Conservation (phyloP, 31 red algal species). For the Asparagopsis taxiformis region DNA sequence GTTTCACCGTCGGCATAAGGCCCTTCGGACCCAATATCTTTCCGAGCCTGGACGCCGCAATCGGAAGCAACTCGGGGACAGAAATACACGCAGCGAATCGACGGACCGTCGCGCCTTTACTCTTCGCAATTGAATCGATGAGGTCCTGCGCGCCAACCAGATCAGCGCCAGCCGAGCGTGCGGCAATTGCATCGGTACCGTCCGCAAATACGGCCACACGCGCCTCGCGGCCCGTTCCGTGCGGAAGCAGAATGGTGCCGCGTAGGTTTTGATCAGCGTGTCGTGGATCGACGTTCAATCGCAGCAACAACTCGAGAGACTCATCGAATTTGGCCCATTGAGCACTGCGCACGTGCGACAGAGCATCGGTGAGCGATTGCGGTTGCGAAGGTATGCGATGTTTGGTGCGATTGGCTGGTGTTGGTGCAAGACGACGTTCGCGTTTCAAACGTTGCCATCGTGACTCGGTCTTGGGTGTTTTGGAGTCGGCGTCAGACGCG, state of each 20-base stretch:
- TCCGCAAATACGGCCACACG: conserved; percentile 44
- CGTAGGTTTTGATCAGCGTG: conserved; percentile 49
- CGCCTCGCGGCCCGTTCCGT: conserved; percentile 39
- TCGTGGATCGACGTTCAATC: conserved; percentile 62
- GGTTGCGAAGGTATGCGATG: conserved; percentile 3
- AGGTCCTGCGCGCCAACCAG: conserved; percentile 41
- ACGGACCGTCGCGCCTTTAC: conserved; percentile 12
- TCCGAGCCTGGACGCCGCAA: conserved; percentile 24
- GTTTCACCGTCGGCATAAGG: conserved; percentile 46
- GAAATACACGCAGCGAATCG: conserved; percentile 40
- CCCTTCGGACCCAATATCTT: conserved; percentile 56
- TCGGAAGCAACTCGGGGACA: conserved; percentile 17
- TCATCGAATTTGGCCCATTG: conserved; percentile 62
- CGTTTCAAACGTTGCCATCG: conserved; percentile 36
- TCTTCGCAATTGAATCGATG: conserved; percentile 17
- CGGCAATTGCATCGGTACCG: conserved; percentile 9
- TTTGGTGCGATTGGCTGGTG: conserved; percentile 23
- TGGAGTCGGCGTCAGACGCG: too few species aligned
- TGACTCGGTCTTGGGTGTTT: too few species aligned
- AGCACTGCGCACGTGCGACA: conserved; percentile 33
- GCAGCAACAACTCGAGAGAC: conserved; percentile 32
- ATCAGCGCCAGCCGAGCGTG: conserved; percentile 48
- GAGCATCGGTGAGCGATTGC: conserved; percentile 18
- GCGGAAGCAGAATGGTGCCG: conserved; percentile 31
- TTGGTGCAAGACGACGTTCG: conserved; percentile 16